Conservation (phyloP, 176 grass and related monocot species). For the Rhynchospora breviuscula region DNA sequence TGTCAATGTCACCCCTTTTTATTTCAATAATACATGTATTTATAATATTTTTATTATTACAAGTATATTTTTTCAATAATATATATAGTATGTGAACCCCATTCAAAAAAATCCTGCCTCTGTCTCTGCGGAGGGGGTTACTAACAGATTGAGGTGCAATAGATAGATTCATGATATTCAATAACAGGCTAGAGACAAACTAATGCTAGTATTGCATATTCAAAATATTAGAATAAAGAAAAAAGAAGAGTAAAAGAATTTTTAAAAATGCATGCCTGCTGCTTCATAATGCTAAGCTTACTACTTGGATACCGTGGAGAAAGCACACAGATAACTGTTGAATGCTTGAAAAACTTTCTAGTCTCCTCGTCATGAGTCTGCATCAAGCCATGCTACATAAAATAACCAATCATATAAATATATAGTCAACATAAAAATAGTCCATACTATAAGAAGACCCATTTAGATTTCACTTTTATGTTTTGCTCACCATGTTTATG, state of each 20-base stretch:
- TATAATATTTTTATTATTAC: no score
- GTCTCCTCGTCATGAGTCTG: conserved; percentile 67
- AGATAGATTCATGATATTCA: neutral
- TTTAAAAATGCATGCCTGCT: conserved; percentile 41
- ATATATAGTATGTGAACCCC: no score
- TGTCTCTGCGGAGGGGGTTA: no score
- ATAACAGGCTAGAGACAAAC: neutral
- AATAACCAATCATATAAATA: neutral
- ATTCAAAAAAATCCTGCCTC: no score
- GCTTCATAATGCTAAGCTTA: conserved; percentile 55
- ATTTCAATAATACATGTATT: no score
- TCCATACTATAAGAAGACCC: neutral
- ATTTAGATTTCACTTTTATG: neutral
- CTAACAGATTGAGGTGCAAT: neutral
- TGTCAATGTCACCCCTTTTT: no score
- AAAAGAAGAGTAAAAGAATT: neutral
- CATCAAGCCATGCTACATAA: conserved; percentile 46
- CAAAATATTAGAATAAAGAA: neutral
- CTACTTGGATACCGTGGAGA: conserved; percentile 64
- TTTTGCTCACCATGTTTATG: neutral
- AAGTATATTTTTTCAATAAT: no score
- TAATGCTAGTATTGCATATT: neutral
- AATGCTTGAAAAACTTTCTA: conserved; percentile 56
- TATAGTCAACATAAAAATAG: neutral
- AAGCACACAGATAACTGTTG: conserved; percentile 63